phyloP scores from a whole-genome alignment of 495 filamentous ascomycete genomes.

The Neurospora sp. region DNA sequence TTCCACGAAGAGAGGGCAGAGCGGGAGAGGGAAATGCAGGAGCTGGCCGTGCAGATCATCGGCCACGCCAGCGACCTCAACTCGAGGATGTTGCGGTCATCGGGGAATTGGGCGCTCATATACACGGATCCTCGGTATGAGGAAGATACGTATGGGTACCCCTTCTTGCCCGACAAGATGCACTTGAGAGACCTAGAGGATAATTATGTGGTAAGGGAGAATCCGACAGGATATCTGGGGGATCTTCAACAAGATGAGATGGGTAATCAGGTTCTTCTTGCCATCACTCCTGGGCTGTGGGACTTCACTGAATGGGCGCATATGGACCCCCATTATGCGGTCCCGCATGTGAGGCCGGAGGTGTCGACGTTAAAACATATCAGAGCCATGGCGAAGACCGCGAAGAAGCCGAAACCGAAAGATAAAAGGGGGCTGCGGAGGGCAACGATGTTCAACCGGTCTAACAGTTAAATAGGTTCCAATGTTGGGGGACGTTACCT shows the following conservation, averaged over 20 bases:
- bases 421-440: background rate
- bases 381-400: background rate
- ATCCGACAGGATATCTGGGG: background rate
- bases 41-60: background rate
- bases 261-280: background rate
- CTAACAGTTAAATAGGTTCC: background rate
- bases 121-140: background rate
- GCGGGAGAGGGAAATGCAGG: background rate
- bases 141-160: background rate
- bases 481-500: background rate
- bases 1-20: background rate
- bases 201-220: background rate
- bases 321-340: background rate
- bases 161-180: background rate
- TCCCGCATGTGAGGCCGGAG: background rate
- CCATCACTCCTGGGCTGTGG: background rate
- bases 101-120: background rate
- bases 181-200: background rate
- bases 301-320: background rate
- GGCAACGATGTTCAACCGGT: background rate
- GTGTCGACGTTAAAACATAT: background rate
- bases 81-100: background rate
- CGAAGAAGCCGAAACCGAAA: background rate
- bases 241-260: background rate
- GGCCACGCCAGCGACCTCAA: background rate